Percentiles rank a stretch among this genome's conserved stretches.
phyloP scores from a whole-genome alignment of 176 grass and related monocot genomes.

The Avena atlantica region DNA sequence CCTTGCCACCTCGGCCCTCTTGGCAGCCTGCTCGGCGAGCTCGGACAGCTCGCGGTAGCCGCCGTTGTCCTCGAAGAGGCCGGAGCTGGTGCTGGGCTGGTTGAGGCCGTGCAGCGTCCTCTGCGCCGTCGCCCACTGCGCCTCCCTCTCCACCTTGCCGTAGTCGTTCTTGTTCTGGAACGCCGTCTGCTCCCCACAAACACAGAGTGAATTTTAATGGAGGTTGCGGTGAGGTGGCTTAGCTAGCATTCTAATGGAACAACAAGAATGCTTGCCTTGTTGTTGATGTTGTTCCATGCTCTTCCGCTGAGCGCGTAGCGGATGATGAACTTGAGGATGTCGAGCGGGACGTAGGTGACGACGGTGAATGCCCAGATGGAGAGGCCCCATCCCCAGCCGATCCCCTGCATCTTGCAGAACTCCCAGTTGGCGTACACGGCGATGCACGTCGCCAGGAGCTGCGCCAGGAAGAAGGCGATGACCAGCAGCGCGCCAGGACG shows the following conservation, averaged over 20 bases:
- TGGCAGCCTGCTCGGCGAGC: constrained; percentile 87
- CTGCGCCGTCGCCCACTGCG: constrained; percentile 90
- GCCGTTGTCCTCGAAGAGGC: constrained; percentile 52
- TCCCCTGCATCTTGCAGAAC: constrained; percentile 83
- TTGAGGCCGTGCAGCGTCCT: constrained; percentile 81
- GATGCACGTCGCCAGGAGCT: constrained; percentile 79
- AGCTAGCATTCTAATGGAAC: neutral
- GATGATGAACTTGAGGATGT: constrained; percentile 95
- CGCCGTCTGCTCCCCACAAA: constrained; percentile 50
- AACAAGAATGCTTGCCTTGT: constrained; percentile 52
- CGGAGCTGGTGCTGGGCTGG: constrained; percentile 40
- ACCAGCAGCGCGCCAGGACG: constrained; percentile 65
- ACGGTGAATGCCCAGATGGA: constrained; percentile 89
- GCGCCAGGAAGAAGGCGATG: constrained; percentile 67
- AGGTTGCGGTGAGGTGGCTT: neutral
- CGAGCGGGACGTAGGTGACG: constrained; percentile 90
- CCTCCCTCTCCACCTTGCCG: constrained; percentile 83
- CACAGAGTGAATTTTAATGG: neutral
- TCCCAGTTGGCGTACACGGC: constrained; percentile 87
- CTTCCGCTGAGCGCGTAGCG: constrained; percentile 83
- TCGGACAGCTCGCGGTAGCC: constrained; percentile 87
- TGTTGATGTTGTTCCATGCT: constrained; percentile 87
- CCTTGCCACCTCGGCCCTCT: constrained; percentile 78
- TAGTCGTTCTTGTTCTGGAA: constrained; percentile 82
- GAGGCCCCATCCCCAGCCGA: constrained; percentile 89